Evolutionary conservation across 2,329 filamentous ascomycete species (phyloP).

Genomic region (Alternaria viburni): DNA sequence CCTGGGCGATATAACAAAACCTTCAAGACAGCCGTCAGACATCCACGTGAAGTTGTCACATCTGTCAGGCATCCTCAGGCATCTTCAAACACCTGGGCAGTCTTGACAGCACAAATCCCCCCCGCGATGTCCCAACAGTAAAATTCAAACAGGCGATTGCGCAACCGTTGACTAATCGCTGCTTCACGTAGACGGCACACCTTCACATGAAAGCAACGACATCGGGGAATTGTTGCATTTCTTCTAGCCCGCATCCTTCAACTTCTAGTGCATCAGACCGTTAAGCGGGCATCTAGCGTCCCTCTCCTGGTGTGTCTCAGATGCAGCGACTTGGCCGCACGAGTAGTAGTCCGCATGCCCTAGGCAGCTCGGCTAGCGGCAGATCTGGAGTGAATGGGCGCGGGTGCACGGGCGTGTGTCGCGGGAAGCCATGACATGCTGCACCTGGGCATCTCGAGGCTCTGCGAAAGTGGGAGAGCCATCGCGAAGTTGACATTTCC

Average conservation of each 20-base stretch:
- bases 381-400: constrained; percentile 16
- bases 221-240: background rate
- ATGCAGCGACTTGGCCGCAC: constrained; percentile 11
- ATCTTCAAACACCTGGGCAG: too few relatives aligned
- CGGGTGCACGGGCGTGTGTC: constrained; percentile 10
- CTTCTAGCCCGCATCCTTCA: background rate
- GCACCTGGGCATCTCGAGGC: constrained; percentile 6
- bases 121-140: background rate
- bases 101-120: background rate
- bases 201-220: background rate
- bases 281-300: constrained; percentile 7
- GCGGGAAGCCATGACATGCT: background rate
- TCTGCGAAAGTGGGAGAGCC: background rate
- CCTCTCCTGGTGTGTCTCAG: constrained; percentile 9
- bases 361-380: constrained; percentile 14
- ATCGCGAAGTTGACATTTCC: background rate
- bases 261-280: constrained; percentile 13
- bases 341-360: constrained; percentile 11
- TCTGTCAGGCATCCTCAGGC: background rate
- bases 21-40: background rate
- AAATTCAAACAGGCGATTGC: background rate
- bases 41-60: background rate
- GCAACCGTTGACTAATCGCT: background rate
- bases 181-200: background rate
- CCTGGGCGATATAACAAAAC: background rate